Evolutionary conservation across 1,284 basidiomycete species (phyloP), one percentile per base, ranked within the genome.

Genomic region (Cutaneotrichosporon sp.): DNA sequence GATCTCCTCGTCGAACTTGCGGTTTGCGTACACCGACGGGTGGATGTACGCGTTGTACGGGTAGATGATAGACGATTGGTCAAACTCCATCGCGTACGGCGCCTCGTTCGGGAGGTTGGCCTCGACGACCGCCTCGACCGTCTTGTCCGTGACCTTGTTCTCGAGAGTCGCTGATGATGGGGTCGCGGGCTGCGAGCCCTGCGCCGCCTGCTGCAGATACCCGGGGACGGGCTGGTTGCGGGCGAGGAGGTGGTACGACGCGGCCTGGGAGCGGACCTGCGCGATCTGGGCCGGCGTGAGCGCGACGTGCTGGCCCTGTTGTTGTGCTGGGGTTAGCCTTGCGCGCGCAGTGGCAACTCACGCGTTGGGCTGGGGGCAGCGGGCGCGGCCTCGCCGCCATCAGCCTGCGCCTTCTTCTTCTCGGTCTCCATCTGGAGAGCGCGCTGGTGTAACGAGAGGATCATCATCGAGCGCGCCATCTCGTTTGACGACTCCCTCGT

Each of bases 1-100:
- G 60, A 77, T 66, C 58, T 77, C 73, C 10, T 73, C 72, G 54
- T 76, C 87, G 58, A 86, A 77, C 50, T 85, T 83, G 66, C 91
- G 85, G 69, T 89, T 87, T 54, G 84, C 78, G 55, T 81, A 81
- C 4, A 88, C 84, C 71, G 91, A 89, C 0, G 95, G 95, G 72
- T 95, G 87, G 27, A 85, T 83, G 77, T 89, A 97, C n/a, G 95
- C 89, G 77, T 97, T 98, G 84, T 95, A 97, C 0, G 95, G 95
- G 73, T 97, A 95, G 62, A 97, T 88, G 55, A 87, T 84, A 3
- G 91, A 93, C 64, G 85, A 84, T 51, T 86, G 81, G 74, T 95
- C 87, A 75, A 92, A 89, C 68, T 95, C 92, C 49, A 91, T 83
- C 74, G 77, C 77, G 65, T 81, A 79, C 16, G 79, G 72, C 10